Evolutionary conservation across 106 monocot genomes (phyloP).

Genomic region (Hemerocallis citrina): DNA sequence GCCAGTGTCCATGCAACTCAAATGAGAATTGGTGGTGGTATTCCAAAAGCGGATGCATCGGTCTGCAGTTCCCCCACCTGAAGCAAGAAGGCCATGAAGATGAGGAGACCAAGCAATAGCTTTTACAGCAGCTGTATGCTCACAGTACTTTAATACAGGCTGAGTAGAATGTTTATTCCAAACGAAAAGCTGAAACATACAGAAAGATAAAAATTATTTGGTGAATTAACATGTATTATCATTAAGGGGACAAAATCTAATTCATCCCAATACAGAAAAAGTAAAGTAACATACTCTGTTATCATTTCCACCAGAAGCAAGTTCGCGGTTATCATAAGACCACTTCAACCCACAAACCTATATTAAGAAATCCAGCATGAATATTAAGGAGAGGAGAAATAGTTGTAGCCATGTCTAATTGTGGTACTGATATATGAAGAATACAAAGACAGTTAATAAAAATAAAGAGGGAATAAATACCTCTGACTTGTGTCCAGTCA

Average conservation of each 20-base stretch:
- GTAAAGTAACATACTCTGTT: constrained; percentile 56
- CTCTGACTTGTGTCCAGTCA: constrained; percentile 94
- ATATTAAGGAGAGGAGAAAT: not conserved
- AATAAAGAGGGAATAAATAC: constrained; percentile 18
- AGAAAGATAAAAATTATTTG: not conserved
- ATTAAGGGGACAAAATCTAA: not conserved
- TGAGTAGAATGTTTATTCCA: constrained; percentile 91
- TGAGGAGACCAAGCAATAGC: constrained; percentile 99
- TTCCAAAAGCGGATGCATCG: constrained; percentile 96
- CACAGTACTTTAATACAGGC: constrained; percentile 83
- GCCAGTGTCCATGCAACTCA: constrained; percentile 86
- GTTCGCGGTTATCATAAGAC: constrained; percentile 94
- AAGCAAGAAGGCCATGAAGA: constrained; percentile 87
- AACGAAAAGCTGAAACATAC: constrained; percentile 73
- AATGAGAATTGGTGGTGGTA: constrained; percentile 78
- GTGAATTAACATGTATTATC: not conserved
- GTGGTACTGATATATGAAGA: too few relatives aligned
- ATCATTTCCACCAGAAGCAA: constrained; percentile 98
- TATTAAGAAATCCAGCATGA: not conserved
- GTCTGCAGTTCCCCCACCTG: constrained; percentile 99
- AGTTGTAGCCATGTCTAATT: too few relatives aligned
- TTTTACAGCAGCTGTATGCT: constrained; percentile 98
- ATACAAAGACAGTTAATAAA: not conserved
- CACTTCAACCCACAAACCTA: constrained; percentile 94
- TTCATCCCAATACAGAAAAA: not conserved